A percentile compares a stretch with the other conserved stretches of the same genome.
These are phyloP conservation scores for Globisporangium spiculum DNA, from an alignment of 352 stramenopile genomes.

Conservation along the genomic window DNA sequence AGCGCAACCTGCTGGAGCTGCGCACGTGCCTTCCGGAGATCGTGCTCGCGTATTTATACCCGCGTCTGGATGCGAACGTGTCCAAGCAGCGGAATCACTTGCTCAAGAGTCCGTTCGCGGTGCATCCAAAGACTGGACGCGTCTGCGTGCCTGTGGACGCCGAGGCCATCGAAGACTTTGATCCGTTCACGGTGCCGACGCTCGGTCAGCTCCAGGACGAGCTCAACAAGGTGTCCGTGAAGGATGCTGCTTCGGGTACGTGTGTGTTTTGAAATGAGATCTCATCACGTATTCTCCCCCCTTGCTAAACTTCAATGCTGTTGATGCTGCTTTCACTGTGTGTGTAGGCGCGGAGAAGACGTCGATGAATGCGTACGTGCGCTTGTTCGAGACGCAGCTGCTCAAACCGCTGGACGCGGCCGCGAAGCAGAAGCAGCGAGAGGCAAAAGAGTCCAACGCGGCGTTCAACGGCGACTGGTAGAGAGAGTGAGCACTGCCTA, in stretches of 20 bases:
- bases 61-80: constrained; percentile 99
- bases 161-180: constrained; percentile 77
- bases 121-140: constrained; percentile 97
- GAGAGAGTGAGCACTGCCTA: background rate
- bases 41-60: constrained; percentile 96
- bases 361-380: constrained; percentile 73
- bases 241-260: constrained; percentile 27
- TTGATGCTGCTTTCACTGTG: constrained; percentile 5
- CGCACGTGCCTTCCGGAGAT: constrained; percentile 93
- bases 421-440: constrained; percentile 73
- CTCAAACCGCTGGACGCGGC: constrained; percentile 62
- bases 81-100: constrained; percentile 99
- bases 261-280: background rate
- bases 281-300: background rate
- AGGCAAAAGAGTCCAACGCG: constrained; percentile 60
- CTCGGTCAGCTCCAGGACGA: constrained; percentile 79
- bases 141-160: constrained; percentile 97
- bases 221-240: constrained; percentile 57
- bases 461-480: constrained; percentile 84
- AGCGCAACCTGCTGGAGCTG: constrained; percentile 65
- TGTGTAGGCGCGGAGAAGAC: constrained; percentile 34
- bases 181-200: constrained; percentile 86
- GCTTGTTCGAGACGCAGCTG: constrained; percentile 68
- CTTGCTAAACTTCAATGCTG: background rate
- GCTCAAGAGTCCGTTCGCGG: constrained; percentile 98